Base-by-base conservation (phyloP, 495 filamentous ascomycete species). In the Rusavskia elegans region DNA sequence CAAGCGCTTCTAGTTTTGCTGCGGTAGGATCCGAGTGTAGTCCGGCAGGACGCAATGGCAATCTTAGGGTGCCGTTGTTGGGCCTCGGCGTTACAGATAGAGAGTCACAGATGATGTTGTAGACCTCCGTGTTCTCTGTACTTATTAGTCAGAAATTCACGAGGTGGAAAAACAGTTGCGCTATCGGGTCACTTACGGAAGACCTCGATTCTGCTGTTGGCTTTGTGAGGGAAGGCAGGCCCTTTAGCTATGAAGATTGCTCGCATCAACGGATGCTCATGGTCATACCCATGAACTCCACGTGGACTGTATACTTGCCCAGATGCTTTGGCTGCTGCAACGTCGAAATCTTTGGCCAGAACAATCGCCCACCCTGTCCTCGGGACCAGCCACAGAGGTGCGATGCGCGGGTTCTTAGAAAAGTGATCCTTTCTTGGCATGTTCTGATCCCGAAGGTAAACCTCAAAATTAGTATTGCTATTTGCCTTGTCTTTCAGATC, bases 171-270 rank as follows among this genome's bases (percentile, higher is more conserved):
- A 7, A 14, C 8, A 1, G 10, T 2, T 13, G 13, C 2, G 32
- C 32, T 14, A 13, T 35, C 32, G 32, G 32, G 13, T 10, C 36
- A 78, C 86, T 77, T 73, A 92, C 86, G 87, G 65, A 95, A 95
- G 16, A 68, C 63, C 14, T 86, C 81, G 14, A 95, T 58, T 50
- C 79, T 77, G 65, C 86, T 90, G 57, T 89, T 87, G 2, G 85
- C 81, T 46, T 73, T 63, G 63, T 95, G 88, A 0, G 73, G 72
- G 55, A 76, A 76, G 0, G 71, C 68, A 5, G 73, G 73, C 1
- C 73, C 73, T 48, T 69, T 57, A 1, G 73, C 73, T 17, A 74
- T 65, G 51, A 76, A 76, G 45, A 76, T 74, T 16, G 73, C 73
- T 16, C 73, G 62, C 73, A 76, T 76, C 23, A 75, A 62, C 1